A percentile compares a stretch with the other conserved stretches of the same genome.
Conservation (phyloP, 257 asterid genomes). For the Paulownia fortunei region DNA sequence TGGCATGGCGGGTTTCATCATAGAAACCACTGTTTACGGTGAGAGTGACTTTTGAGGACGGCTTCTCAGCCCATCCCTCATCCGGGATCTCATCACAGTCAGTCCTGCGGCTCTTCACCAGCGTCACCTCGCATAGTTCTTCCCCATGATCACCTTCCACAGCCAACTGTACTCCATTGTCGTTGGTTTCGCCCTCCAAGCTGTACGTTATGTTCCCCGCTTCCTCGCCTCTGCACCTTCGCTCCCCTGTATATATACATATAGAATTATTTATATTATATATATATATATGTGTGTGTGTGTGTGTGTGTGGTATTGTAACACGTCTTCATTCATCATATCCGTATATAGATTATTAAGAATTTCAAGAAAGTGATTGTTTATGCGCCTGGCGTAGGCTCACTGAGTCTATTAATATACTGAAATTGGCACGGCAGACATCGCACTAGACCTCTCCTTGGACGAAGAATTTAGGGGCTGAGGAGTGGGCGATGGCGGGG, state of each 20-base stretch:
- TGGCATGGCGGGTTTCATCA: conserved; percentile 31
- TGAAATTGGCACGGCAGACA: conserved; percentile 48
- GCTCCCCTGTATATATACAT: too few species aligned
- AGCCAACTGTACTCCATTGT: conserved; percentile 18
- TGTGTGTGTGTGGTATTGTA: too few species aligned
- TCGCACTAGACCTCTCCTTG: conserved; percentile 56
- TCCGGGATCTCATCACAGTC: conserved; percentile 39
- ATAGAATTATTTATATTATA: too few species aligned
- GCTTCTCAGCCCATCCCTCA: conserved; percentile 28
- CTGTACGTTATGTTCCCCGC: conserved; percentile 21
- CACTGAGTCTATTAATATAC: conserved; percentile 41
- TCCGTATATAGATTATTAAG: too few species aligned
- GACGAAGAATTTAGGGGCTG: conserved; percentile 30
- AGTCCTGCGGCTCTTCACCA: conserved; percentile 36
- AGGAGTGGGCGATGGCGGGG: background rate
- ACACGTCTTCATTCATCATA: too few species aligned
- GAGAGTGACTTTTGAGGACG: conserved; percentile 29
- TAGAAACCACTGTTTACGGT: conserved; percentile 35
- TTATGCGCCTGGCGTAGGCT: conserved; percentile 37
- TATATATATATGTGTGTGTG: too few species aligned
- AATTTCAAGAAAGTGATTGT: too few species aligned
- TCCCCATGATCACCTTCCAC: conserved; percentile 43
- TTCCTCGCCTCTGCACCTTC: conserved; percentile 25
- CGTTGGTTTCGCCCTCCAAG: conserved; percentile 32
- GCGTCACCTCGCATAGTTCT: conserved; percentile 36